Evolutionary conservation across 768 basidiomycete genomes (phyloP), one percentile per base, ranked within the genome.

Genomic region (Saitozyma podzolica): DNA sequence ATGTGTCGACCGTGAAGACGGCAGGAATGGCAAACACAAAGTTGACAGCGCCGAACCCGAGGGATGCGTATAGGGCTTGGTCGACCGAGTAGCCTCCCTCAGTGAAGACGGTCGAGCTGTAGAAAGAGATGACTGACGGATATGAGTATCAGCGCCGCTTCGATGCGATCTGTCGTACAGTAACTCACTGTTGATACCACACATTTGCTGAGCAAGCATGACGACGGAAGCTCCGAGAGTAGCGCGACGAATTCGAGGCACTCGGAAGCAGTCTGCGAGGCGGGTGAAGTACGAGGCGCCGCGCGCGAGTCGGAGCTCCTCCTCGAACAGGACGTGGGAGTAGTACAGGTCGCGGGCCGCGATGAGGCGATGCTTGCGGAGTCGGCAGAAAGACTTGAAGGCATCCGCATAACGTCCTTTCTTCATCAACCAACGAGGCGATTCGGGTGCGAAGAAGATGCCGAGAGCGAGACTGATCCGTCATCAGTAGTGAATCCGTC

Each of bases 291-390:
- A 81, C 60, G 59, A 76, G 13, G 70, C 66, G 37, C 74, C 78
- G 9, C 64, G 58, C 2, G 69, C 54, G 40, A 79, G 65, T 1
- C 62, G 65, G 40, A 63, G 60, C 67, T 82, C 82, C 62, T 78
- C 80, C 55, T 65, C 58, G 58, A 80, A 75, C 37, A 78, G 77
- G 51, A 76, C 74, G 62, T 80, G 72, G 48, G 80, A 78, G 70
- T 81, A 81, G 73, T 80, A 81, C 48, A 80, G 69, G 63, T 83
- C 81, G 43, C 82, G 74, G 13, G 82, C 82, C 19, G 81, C 78
- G 54, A 80, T 80, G 41, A 83, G 67, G n/a, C 70, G 70, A 37
- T 74, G 72, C 59, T 72, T 65, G 37, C 81, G 71, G 6, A 83
- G 72, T 45, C 72, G 71, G 45, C 69, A 60, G 68, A 81, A 73